Base-by-base conservation (phyloP, 2,329 filamentous ascomycete species). In the Xylariaceae sp. region DNA sequence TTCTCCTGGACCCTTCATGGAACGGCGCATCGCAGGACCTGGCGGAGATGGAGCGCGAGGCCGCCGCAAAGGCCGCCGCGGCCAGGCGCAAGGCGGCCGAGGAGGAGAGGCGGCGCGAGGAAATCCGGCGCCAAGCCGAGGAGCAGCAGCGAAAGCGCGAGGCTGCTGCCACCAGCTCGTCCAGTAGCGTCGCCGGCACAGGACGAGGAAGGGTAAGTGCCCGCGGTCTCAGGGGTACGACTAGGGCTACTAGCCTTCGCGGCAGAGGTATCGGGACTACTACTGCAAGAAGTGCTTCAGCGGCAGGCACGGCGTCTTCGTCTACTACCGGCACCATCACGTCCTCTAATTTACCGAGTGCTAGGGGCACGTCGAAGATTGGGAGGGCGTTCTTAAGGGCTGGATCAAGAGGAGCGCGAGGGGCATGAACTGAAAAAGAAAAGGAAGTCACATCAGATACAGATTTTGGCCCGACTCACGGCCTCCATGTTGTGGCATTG, bases 1-100 rank as follows among this genome's bases (percentile, higher is more conserved):
- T 98, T 35, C 83, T 98, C 31, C 73, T 97, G 31, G 85, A 95
- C 56, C 85, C 88, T 2, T 72, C 79, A 42, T 98, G 90, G 88
- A 83, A 90, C 57, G 92, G 92, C 40, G 85, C 89, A 18, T 85
- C 79, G 4, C 81, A 89, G 56, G 92, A 98, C 64, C 65, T 95
- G 27, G 73, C 78, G n/a, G 88, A 94, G 44, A 76, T 88, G 40
- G 90, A 97, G 62, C 82, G 81, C 38, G 90, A 97, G 59, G 80
- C 80, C 3, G 60, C 80, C 9, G 68, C 81, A 46, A 81, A 78
- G 54, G 84, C 86, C 57, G 82, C 88, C 52, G 87, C 85, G 31
- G 84, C 80, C 2, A 84, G 94, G 62, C 76, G 87, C 44, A 77
- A 79, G 34, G 84, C 82, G 31, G 75, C 76, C 3, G 89, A 94